Percentiles rank a stretch among this genome's conserved stretches.
These are phyloP conservation scores for Fraxinus anomala DNA, from an alignment of 257 asterid species.

Conservation along the genomic window DNA sequence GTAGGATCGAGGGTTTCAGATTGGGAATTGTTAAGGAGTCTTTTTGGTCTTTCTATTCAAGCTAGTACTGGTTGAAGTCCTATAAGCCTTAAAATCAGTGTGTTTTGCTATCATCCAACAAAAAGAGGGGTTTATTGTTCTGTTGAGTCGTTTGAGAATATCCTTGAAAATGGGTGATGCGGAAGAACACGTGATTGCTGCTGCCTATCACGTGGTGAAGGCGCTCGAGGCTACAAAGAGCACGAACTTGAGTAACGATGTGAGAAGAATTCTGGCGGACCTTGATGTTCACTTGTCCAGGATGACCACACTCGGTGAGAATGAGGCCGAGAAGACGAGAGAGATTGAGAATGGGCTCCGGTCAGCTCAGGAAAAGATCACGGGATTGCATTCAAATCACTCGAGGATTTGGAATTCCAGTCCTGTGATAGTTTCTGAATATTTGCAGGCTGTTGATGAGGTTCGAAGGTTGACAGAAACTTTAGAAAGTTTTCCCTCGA, in stretches of 20 bases:
- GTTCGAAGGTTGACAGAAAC: slow-evolving; percentile 31
- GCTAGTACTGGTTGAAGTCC: neutral
- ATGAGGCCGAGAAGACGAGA: slow-evolving; percentile 23
- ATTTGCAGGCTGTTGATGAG: slow-evolving; percentile 51
- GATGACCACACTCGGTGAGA: slow-evolving; percentile 31
- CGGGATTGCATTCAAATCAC: slow-evolving; percentile 37
- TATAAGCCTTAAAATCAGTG: neutral
- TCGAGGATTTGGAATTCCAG: slow-evolving; percentile 50
- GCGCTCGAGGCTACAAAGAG: slow-evolving; percentile 43
- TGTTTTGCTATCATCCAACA: neutral
- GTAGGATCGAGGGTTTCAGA: neutral
- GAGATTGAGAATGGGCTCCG: slow-evolving; percentile 43
- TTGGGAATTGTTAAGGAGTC: neutral
- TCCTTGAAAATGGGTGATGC: slow-evolving; percentile 42
- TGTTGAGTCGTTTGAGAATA: slow-evolving; percentile 5
- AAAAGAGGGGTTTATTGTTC: slow-evolving; percentile 2
- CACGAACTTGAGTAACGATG: slow-evolving; percentile 30
- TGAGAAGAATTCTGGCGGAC: slow-evolving; percentile 36
- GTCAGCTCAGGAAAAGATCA: slow-evolving; percentile 44
- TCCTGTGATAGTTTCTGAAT: slow-evolving; percentile 34
- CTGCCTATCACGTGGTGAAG: slow-evolving; percentile 62
- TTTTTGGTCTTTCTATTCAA: neutral
- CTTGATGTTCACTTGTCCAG: slow-evolving; percentile 46
- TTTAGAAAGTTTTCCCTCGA: slow-evolving; percentile 32
- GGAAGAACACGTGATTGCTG: slow-evolving; percentile 54